Base-by-base conservation (phyloP, 352 stramenopile genomes). In the Globisporangium abappressorium region DNA sequence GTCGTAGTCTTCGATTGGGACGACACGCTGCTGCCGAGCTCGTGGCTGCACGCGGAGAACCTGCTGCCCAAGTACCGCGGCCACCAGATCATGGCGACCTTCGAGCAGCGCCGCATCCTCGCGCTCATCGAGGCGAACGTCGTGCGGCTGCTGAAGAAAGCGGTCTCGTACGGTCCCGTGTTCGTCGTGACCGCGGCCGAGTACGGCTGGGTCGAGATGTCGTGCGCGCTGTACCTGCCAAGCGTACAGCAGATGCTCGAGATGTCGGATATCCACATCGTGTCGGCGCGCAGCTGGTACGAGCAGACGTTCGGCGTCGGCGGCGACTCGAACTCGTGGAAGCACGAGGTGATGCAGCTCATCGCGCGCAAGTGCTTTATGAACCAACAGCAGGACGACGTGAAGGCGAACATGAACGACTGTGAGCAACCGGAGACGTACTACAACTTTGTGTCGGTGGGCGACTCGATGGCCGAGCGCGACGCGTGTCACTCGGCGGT, bases 1-100 rank as follows among this genome's bases (percentile, higher is more conserved):
- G 85, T 95, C 30, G 85, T 92, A 3, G 87, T 95, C 47, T 95
- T 95, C 57, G 87, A 95, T 70, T 95, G 87, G 87, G 87, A 95
- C 70, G 87, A 95, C 79, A 95, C 87, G 69, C 77, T 95, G n/a
- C 94, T 85, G 58, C 87, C 87, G 43, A 93, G 84, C 72, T 90
- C 84, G 26, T 95, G 87, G 87, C 79, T 95, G 41, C 85, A 95
- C 63, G 80, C 80, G 5, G 80, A 95, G 66, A 78, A 93, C 57
- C 71, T 95, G 41, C 66, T 95, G 58, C 87, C 87, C 47, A 90
- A 93, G 69, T 95, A 78, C 70, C 82, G 84, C 58, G 87, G 87
- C 6, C 84, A 95, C 24, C 70, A 89, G 65, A 91, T 94, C 51
- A 56, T 71, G 33, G 74, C 92, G 14, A 79, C 80, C 5, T 67